Evolutionary conservation across 2,329 filamentous ascomycete genomes (phyloP), one percentile per base, ranked within the genome.

Genomic region (Microcyclosporella mali): DNA sequence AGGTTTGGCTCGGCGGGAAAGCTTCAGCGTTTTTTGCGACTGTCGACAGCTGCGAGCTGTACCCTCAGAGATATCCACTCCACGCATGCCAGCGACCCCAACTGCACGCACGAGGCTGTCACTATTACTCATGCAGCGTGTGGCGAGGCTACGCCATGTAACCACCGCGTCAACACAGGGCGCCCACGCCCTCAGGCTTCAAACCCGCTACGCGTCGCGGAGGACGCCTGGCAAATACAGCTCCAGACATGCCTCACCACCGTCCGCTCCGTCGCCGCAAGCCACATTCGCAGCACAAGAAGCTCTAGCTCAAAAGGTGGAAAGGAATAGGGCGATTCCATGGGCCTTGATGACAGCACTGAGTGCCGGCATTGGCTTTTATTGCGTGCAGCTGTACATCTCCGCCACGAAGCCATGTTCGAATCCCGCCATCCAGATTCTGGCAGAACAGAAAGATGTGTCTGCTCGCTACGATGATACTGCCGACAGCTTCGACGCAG

Each of bases 401-500:
- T 51, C 56, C 56, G 51, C 60, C 47, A 42, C 39, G 19, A 39
- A 56, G 33, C 44, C 55, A 12, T 53, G 54, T 45, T 27, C 40
- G n/a, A 52, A 61, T 40, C 47, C 52, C 2, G 29, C 40, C 4
- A 50, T 61, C 16, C 41, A 45, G n/a, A 41, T 56, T 12, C 38
- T 63, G 25, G 19, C 49, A 6, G 40, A 52, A 18, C 61, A 64
- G 43, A 57, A 52, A 32, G 70, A 73, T 50, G 64, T 72, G 17
- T 64, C 66, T 1, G 64, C 63, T 37, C 63, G 69, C 15, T 74
- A 72, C 49, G 69, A 73, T 50, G 62, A 62, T 28, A 66, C 57
- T 2, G 71, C 71, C 1, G 61, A 64, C 21, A 60, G 56, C 30
- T 74, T 71, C 52, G 71, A 74, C 48, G 63, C 66, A 52, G 68